Conservation (phyloP, 1,139 yeast species). For the Suhomyces choctaworum region DNA sequence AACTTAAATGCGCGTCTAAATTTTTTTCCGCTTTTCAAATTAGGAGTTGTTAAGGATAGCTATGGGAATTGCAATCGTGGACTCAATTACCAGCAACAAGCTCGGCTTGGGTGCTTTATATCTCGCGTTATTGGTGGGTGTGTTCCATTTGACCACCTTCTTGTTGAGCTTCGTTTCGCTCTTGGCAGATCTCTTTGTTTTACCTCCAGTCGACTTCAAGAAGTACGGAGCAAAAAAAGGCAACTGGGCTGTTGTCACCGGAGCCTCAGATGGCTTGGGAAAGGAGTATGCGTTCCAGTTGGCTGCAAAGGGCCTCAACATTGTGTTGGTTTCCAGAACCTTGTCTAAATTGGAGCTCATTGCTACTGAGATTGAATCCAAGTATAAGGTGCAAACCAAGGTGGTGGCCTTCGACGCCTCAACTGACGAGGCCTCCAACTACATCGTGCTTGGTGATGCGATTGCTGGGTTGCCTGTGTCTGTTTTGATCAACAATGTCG, state of each 20-base stretch:
- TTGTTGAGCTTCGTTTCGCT: constrained; percentile 43
- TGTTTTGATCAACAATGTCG: constrained; percentile 86
- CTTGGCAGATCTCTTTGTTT: constrained; percentile 56
- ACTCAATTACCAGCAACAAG: constrained; percentile 19
- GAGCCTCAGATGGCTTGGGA: constrained; percentile 98
- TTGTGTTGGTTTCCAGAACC: constrained; percentile 84
- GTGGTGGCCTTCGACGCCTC: constrained; percentile 81
- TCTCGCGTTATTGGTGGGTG: constrained; percentile 51
- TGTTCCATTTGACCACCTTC: constrained; percentile 45
- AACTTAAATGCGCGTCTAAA: no score
- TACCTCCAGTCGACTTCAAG: constrained; percentile 61
- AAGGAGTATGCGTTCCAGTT: constrained; percentile 85
- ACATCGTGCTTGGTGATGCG: constrained; percentile 47
- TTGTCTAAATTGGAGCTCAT: constrained; percentile 68
- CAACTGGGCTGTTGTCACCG: constrained; percentile 90
- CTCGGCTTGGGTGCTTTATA: constrained; percentile 28
- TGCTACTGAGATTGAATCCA: constrained; percentile 61
- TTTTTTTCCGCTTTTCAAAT: no score
- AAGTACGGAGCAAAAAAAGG: constrained; percentile 69
- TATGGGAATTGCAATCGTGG: no score
- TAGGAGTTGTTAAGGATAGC: no score
- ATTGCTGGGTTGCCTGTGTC: constrained; percentile 61
- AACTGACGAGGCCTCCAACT: constrained; percentile 53
- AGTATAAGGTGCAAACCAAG: constrained; percentile 63
- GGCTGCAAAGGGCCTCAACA: constrained; percentile 81